Conservation (phyloP, 176 grass and related monocot genomes). For the Oryza meridionalis region DNA sequence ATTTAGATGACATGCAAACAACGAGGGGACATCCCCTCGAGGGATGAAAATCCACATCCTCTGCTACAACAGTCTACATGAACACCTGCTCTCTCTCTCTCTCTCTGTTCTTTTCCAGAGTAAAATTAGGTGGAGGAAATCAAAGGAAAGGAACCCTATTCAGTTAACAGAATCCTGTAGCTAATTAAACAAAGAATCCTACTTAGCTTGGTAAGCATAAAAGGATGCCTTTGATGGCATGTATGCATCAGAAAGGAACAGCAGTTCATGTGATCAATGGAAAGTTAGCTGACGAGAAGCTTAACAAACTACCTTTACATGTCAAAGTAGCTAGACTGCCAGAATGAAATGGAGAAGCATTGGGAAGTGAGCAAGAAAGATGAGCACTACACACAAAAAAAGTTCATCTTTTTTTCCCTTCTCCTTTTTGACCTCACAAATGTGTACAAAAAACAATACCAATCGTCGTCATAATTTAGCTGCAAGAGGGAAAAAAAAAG, state of each 20-base stretch:
- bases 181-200: conserved; percentile 2
- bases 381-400: conserved; percentile 14
- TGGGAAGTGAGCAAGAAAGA: conserved; percentile 25
- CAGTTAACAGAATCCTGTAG: background rate
- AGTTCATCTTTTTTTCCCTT: background rate
- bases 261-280: background rate
- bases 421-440: conserved; percentile 44
- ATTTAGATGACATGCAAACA: too few relatives aligned
- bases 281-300: conserved; percentile 33
- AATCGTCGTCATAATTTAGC: background rate
- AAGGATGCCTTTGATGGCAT: background rate
- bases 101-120: background rate
- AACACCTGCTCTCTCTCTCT: background rate
- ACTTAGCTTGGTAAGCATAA: background rate
- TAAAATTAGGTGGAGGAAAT: background rate
- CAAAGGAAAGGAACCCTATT: background rate
- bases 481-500: too few relatives aligned
- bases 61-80: background rate
- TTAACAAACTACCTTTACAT: conserved; percentile 11
- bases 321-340: background rate
- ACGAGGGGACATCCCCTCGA: too few relatives aligned
- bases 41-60: too few relatives aligned
- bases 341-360: conserved; percentile 2
- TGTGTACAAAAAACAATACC: background rate
- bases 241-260: conserved; percentile 7